Conservation (phyloP, 176 grass and related monocot genomes). For the Alloteropsis semialata region DNA sequence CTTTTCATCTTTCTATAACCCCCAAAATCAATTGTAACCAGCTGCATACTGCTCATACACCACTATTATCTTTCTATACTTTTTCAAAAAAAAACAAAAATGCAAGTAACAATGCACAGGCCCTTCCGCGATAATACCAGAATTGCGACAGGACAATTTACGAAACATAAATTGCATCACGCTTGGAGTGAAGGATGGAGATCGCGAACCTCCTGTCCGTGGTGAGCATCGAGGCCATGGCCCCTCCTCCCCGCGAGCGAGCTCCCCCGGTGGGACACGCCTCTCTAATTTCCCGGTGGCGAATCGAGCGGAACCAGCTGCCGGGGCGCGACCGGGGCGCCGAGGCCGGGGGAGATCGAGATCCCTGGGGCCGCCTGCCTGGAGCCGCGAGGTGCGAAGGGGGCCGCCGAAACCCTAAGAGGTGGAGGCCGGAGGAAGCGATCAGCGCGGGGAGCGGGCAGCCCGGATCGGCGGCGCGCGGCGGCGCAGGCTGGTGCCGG, state of each 20-base stretch:
- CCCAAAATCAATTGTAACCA: background rate
- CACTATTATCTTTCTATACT: too few species aligned
- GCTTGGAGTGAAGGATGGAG: background rate
- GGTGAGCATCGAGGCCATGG: slow-evolving; percentile 51
- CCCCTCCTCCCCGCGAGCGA: slow-evolving; percentile 13
- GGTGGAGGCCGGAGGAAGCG: background rate
- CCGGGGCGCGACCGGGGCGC: background rate
- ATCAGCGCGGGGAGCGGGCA: background rate
- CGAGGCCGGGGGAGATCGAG: slow-evolving; percentile 16
- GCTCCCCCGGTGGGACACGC: background rate
- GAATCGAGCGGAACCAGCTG: slow-evolving; percentile 23
- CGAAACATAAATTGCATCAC: background rate
- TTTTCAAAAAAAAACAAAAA: background rate
- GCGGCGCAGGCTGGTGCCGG: background rate
- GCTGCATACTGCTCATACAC: background rate
- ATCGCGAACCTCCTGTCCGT: slow-evolving; percentile 49
- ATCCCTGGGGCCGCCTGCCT: slow-evolving; percentile 6
- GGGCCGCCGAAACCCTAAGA: slow-evolving; percentile 39
- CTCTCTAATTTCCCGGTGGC: slow-evolving; percentile 7
- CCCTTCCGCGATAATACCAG: background rate
- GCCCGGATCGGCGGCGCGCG: slow-evolving; percentile 22
- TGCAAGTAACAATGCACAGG: slow-evolving; percentile 12
- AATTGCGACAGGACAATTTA: background rate
- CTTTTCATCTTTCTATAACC: background rate
- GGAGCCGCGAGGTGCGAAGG: background rate